Conservation (phyloP, 2,329 filamentous ascomycete genomes). For the Ilyonectria mors-panacis region DNA sequence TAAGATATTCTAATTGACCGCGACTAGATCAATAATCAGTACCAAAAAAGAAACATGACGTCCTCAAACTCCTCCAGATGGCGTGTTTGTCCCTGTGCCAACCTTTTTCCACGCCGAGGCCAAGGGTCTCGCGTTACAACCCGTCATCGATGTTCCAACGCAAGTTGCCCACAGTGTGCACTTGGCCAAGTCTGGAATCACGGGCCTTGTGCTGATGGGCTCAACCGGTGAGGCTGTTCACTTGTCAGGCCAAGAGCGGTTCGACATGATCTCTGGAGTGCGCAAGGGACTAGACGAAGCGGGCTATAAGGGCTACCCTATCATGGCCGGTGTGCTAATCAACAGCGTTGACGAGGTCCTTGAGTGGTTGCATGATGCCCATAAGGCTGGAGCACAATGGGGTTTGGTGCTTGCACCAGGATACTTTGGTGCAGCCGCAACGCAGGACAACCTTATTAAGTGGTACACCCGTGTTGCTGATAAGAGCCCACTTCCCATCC, state of each 20-base stretch:
- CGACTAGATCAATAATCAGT: background rate
- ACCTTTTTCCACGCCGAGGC: conserved; percentile 71
- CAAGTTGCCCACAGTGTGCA: conserved; percentile 72
- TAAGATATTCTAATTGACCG: background rate
- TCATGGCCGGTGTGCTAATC: conserved; percentile 72
- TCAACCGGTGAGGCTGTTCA: conserved; percentile 76
- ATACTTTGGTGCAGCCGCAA: conserved; percentile 69
- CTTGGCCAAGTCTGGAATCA: conserved; percentile 71
- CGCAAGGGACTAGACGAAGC: conserved; percentile 67
- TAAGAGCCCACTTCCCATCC: conserved; percentile 67
- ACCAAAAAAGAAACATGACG: conserved; percentile 12
- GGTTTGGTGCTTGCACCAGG: conserved; percentile 71
- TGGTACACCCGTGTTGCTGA: conserved; percentile 73
- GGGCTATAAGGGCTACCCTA: conserved; percentile 69
- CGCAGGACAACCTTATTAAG: conserved; percentile 67
- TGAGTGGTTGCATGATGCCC: conserved; percentile 67
- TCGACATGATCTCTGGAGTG: conserved; percentile 66
- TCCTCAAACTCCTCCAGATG: conserved; percentile 59
- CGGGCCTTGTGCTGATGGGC: conserved; percentile 73
- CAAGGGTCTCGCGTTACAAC: conserved; percentile 14
- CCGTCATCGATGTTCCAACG: conserved; percentile 67
- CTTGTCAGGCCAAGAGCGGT: conserved; percentile 68
- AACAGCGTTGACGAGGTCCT: conserved; percentile 74
- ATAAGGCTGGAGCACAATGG: conserved; percentile 71
- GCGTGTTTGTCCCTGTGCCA: conserved; percentile 72